A percentile compares a stretch with the other conserved stretches of the same genome.
These are phyloP conservation scores for Simmondsia chinensis DNA, from an alignment of 148 eudicot genomes.

Conservation along the genomic window DNA sequence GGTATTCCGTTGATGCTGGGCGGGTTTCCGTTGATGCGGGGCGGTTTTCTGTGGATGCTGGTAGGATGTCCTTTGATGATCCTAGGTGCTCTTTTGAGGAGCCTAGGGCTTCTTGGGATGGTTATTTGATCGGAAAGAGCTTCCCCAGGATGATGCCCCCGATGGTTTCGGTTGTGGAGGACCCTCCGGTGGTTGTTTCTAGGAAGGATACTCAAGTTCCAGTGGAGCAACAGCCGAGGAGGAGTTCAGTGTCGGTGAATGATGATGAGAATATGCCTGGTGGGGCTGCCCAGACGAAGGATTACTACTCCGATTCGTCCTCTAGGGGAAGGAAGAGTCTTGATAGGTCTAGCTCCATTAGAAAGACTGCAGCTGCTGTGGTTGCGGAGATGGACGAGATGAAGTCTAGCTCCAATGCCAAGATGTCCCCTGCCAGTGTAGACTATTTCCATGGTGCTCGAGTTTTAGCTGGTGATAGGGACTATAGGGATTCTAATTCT, in stretches of 20 bases:
- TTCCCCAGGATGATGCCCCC: constrained; percentile 62
- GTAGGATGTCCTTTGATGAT: constrained; percentile 70
- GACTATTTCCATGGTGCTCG: constrained; percentile 31
- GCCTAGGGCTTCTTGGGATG: constrained; percentile 96
- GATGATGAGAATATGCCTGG: constrained; percentile 51
- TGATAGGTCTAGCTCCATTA: constrained; percentile 68
- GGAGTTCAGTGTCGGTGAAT: constrained; percentile 22
- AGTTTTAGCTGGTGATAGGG: constrained; percentile 23
- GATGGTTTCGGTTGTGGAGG: constrained; percentile 79
- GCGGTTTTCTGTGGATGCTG: constrained; percentile 18
- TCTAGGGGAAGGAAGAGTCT: constrained; percentile 74
- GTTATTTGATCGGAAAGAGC: constrained; percentile 50
- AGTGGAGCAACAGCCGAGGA: constrained; percentile 35
- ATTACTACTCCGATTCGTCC: constrained; percentile 75
- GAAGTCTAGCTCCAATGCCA: constrained; percentile 37
- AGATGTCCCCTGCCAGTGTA: constrained; percentile 35
- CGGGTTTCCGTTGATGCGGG: constrained; percentile 17
- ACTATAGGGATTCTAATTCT: constrained; percentile 39
- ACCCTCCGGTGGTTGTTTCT: constrained; percentile 34
- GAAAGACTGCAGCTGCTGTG: constrained; percentile 73
- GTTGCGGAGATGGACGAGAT: constrained; percentile 73
- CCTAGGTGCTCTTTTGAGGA: constrained; percentile 79
- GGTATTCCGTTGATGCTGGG: constrained; percentile 48
- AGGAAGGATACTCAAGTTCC: constrained; percentile 65
- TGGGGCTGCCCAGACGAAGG: constrained; percentile 63